phyloP scores from a whole-genome alignment of 2,329 filamentous ascomycete species.

The Trichophyton rubrum region DNA sequence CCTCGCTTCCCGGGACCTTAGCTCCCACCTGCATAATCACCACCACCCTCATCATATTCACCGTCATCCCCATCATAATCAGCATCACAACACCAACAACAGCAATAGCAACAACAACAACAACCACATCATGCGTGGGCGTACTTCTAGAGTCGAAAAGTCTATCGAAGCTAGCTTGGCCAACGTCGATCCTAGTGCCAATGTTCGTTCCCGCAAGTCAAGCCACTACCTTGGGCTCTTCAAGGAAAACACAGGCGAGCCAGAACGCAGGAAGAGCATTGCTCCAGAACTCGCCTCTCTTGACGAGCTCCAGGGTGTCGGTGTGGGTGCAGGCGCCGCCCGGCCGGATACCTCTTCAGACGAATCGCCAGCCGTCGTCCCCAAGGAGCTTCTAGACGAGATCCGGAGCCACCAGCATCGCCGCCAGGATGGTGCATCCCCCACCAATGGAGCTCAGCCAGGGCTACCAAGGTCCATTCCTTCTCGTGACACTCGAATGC shows the following conservation, averaged over 20 bases:
- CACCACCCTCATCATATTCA: no score
- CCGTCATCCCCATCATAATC: no score
- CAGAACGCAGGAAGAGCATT: slow-evolving; percentile 36
- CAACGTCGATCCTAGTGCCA: slow-evolving; percentile 41
- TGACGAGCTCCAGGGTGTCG: background rate
- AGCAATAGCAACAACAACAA: no score
- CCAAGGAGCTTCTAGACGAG: background rate
- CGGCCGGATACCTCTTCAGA: background rate
- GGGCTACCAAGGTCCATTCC: background rate
- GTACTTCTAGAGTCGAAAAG: slow-evolving; percentile 42
- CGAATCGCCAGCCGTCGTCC: background rate
- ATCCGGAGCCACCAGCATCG: background rate
- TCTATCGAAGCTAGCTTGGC: slow-evolving; percentile 52
- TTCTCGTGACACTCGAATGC: background rate
- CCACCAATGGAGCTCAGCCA: background rate
- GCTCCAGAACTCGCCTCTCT: background rate
- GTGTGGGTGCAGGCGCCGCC: no score
- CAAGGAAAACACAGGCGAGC: slow-evolving; percentile 47
- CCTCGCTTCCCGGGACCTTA: background rate
- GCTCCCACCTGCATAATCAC: background rate
- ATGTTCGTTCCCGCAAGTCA: slow-evolving; percentile 51
- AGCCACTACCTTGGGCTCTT: slow-evolving; percentile 54
- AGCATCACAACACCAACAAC: background rate
- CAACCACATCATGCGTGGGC: background rate
- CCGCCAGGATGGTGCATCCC: no score